Evolutionary conservation across 2,329 filamentous ascomycete species (phyloP).

Genomic region (Colletotrichum sp.): DNA sequence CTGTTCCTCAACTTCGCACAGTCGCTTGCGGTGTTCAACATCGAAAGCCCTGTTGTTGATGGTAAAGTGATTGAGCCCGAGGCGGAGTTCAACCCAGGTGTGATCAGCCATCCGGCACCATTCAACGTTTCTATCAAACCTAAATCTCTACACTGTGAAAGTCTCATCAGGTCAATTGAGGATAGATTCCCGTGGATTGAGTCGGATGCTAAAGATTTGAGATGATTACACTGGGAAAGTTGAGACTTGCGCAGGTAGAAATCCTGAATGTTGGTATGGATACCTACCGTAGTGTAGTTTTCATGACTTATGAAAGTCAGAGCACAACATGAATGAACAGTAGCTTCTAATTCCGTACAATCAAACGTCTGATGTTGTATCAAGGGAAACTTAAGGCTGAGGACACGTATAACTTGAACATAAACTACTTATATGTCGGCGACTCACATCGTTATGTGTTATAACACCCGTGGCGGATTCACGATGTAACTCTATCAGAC

Average conservation of each 20-base stretch:
- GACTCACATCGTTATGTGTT: no score
- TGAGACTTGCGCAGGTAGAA: rapidly evolving
- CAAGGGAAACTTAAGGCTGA: no score
- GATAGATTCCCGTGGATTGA: neutral
- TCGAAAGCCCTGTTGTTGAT: neutral
- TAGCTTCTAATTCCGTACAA: no score
- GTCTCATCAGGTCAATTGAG: neutral
- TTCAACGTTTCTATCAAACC: neutral
- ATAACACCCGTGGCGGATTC: no score
- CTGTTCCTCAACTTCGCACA: conserved; percentile 38
- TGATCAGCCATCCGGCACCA: neutral
- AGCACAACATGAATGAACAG: no score
- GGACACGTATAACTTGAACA: no score
- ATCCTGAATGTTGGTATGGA: no score
- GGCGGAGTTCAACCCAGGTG: neutral
- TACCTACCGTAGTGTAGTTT: no score
- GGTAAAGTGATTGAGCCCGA: neutral
- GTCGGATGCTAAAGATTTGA: neutral
- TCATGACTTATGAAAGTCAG: no score
- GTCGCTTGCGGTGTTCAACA: conserved; percentile 39
- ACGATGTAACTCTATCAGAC: no score
- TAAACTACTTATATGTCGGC: no score
- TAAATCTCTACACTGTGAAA: neutral
- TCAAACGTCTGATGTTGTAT: no score
- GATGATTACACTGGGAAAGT: rapidly evolving